Base-by-base conservation (phyloP, 2,329 filamentous ascomycete genomes). In the Beauveria brongniartii region DNA sequence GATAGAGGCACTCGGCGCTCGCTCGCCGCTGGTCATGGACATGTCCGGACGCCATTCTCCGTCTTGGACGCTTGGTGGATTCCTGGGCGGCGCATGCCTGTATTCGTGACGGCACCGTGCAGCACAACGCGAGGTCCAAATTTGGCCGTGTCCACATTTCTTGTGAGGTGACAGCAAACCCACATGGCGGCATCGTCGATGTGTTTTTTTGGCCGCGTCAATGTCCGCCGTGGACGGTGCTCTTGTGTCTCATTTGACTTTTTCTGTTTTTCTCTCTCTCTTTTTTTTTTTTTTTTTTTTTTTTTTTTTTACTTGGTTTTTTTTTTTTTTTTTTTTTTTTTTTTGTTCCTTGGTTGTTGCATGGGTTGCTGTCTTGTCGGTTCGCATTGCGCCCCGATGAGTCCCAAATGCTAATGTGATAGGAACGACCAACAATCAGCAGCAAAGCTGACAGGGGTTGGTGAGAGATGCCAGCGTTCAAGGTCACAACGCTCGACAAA, bases 131-230 rank as follows among this genome's bases (percentile, higher is more conserved):
- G 28, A 50, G 56, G 40, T 53, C 55, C 55, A 58, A n/a, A 51
- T 51, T 58, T 43, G 55, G 55, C 55, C 55, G 55, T 50, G 55
- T 57, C 30, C 55, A 20, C 20, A n/a, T 44, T 58, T 58, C 28
- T 55, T 30, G 44, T 46, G 34, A 34, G 48, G 56, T 46, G 56
- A 59, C 47, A 37, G 48, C 9, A 41, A 52, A 37, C 47, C 48
- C 56, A 59, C 56, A 59, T 59, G 56, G 40, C 40, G 48, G 56
- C 56, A 59, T 59, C 56, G 56, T 44, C 56, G 56, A 59, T 59
- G 56, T 59, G n/a, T 37, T 37, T 37, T 34, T 46, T 55, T 46
- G 34, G 16, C 37, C 37, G 47, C 20, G 18, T 50, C 48, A 26
- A 46, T 37, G 34, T 37, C 34, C 34, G 5, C 9, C 34, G 34